Evolutionary conservation across 176 grass and related monocot species (phyloP).

Genomic region (Bolboschoenus planiculmis): DNA sequence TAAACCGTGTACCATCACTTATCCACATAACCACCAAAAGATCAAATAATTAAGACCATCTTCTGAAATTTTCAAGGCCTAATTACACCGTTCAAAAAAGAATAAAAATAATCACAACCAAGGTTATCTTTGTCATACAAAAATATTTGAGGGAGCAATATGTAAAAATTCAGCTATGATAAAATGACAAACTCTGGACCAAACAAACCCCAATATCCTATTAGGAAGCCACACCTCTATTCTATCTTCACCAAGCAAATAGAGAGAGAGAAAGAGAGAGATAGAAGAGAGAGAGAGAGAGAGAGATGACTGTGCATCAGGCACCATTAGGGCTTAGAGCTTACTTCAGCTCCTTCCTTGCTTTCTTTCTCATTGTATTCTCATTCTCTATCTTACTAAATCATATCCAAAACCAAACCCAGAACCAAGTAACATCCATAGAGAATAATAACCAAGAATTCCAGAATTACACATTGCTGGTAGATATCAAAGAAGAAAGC

Average conservation of each 20-base stretch:
- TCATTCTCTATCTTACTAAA: slow-evolving; percentile 38
- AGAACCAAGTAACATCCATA: background rate
- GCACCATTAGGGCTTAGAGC: slow-evolving; percentile 32
- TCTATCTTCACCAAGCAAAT: background rate
- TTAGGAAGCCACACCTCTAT: too few species aligned
- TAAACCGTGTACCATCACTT: background rate
- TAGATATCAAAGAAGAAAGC: too few species aligned
- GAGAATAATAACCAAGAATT: background rate
- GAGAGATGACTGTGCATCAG: slow-evolving; percentile 32
- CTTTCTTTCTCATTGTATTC: slow-evolving; percentile 53
- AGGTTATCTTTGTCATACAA: background rate
- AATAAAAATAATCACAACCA: background rate
- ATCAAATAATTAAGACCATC: background rate
- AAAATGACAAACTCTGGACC: background rate
- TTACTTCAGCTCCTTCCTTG: slow-evolving; percentile 38
- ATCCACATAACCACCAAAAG: background rate
- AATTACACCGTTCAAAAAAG: too few species aligned
- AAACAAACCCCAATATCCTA: background rate
- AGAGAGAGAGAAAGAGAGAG: too few species aligned
- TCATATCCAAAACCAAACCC: slow-evolving; percentile 17
- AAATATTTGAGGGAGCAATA: background rate
- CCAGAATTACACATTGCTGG: background rate
- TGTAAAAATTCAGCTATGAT: background rate
- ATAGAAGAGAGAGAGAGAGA: slow-evolving; percentile 12
- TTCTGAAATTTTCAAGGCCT: too few species aligned